Evolutionary conservation across 1,284 basidiomycete species (phyloP).

Genomic region (Trichosporon ovoides): DNA sequence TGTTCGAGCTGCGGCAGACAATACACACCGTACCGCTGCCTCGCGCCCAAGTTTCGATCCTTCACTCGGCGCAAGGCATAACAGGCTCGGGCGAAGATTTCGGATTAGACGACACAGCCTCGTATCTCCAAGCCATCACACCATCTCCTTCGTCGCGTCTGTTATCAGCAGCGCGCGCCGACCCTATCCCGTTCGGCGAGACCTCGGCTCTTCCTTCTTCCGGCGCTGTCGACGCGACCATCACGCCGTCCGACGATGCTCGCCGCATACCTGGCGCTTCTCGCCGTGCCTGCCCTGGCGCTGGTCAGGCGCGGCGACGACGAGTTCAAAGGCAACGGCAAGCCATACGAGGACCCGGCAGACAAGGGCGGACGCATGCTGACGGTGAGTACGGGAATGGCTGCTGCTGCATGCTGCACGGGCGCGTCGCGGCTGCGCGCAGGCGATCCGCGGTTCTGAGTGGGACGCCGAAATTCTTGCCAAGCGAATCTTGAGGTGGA

Average conservation of each 20-base stretch:
- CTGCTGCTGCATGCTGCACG: neutral
- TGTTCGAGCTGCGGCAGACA: too few relatives aligned
- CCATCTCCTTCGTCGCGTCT: neutral
- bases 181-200: neutral
- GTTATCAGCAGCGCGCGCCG: neutral
- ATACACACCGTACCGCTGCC: neutral
- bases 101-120: neutral
- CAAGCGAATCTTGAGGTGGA: neutral
- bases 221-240: neutral
- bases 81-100: neutral
- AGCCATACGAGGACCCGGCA: conserved; percentile 8
- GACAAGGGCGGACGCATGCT: conserved; percentile 13
- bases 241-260: neutral
- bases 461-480: too few relatives aligned
- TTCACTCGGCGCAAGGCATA: neutral
- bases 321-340: neutral
- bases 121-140: neutral
- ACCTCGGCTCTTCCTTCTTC: neutral
- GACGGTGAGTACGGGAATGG: conserved; percentile 6
- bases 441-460: neutral
- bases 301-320: neutral
- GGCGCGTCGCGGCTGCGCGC: neutral
- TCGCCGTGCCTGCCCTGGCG: conserved; percentile 3
- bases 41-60: neutral
- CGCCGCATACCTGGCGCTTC: neutral